These are phyloP conservation scores for Dentipellis fragilis DNA, from an alignment of 768 basidiomycete species.

Conservation along the genomic window DNA sequence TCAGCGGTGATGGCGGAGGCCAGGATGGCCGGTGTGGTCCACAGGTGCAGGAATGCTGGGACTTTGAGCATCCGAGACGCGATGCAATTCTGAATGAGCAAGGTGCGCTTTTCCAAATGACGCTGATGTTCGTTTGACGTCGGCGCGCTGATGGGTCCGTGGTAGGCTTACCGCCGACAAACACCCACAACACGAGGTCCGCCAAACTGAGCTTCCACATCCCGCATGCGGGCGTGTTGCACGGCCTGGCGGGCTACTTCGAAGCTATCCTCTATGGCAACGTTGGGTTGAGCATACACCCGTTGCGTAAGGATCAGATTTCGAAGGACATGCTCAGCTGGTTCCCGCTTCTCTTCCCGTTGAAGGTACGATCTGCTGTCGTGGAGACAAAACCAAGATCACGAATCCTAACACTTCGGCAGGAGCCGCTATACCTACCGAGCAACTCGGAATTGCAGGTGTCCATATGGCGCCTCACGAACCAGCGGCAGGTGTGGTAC, in stretches of 20 bases:
- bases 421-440: constrained; percentile 93
- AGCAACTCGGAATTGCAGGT: constrained; percentile 88
- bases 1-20: constrained; percentile 67
- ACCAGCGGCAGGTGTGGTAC: constrained; percentile 90
- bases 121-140: neutral
- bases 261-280: constrained; percentile 89
- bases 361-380: constrained; percentile 48
- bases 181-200: constrained; percentile 89
- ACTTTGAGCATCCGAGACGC: constrained; percentile 86
- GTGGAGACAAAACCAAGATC: neutral
- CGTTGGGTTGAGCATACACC: constrained; percentile 89
- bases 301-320: constrained; percentile 71
- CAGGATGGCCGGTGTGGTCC: constrained; percentile 62
- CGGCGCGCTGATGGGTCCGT: neutral
- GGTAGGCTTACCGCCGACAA: constrained; percentile 82
- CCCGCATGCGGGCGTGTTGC: constrained; percentile 87
- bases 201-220: constrained; percentile 84
- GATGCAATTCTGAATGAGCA: constrained; percentile 65
- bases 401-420: constrained; percentile 1
- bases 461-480: constrained; percentile 89
- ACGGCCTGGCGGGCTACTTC: constrained; percentile 95
- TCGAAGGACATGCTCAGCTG: constrained; percentile 98
- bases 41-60: constrained; percentile 92
- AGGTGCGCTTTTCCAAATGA: constrained; percentile 33
- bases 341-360: constrained; percentile 97